Percentiles rank a stretch among this genome's conserved stretches.
These are phyloP conservation scores for Taxawa tesnikishii DNA, from an alignment of 2,329 filamentous ascomycete genomes.

Conservation along the genomic window DNA sequence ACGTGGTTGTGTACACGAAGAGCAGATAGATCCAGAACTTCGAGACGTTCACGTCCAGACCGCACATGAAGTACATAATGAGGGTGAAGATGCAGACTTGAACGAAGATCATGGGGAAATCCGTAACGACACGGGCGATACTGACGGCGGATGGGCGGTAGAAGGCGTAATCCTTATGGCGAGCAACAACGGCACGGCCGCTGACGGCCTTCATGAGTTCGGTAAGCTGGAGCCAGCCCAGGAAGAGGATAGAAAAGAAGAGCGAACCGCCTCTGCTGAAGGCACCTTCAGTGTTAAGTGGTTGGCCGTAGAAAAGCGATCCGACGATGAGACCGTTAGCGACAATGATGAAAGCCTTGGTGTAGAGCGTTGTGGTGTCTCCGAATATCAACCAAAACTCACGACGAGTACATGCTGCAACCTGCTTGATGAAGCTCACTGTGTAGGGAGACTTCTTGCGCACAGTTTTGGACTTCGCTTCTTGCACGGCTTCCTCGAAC, in stretches of 20 bases:
- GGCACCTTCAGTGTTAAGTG: constrained; percentile 45
- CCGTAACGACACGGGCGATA: constrained; percentile 49
- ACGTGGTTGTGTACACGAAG: constrained; percentile 50
- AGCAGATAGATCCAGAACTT: constrained; percentile 58
- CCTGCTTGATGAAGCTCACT: constrained; percentile 60
- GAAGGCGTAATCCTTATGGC: constrained; percentile 56
- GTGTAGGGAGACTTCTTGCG: constrained; percentile 63
- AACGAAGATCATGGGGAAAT: constrained; percentile 47
- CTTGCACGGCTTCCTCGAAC: constrained; percentile 53
- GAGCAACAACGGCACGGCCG: constrained; percentile 56
- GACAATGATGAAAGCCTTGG: constrained; percentile 69
- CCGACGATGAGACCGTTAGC: constrained; percentile 64
- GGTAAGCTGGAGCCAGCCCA: constrained; percentile 60
- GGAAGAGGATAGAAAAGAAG: constrained; percentile 56
- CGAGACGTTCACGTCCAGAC: constrained; percentile 43
- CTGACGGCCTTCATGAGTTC: constrained; percentile 69
- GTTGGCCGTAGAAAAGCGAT: constrained; percentile 62
- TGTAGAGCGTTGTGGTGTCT: constrained; percentile 62
- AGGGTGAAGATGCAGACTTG: constrained; percentile 49
- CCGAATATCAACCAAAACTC: constrained; percentile 71
- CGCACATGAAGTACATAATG: constrained; percentile 54
- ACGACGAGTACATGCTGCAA: constrained; percentile 54
- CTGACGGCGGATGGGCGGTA: constrained; percentile 56
- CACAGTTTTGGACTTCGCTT: constrained; percentile 53
- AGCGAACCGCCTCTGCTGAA: constrained; percentile 51